Evolutionary conservation across 768 basidiomycete genomes (phyloP).

Genomic region (Rossbeevera mucosa): DNA sequence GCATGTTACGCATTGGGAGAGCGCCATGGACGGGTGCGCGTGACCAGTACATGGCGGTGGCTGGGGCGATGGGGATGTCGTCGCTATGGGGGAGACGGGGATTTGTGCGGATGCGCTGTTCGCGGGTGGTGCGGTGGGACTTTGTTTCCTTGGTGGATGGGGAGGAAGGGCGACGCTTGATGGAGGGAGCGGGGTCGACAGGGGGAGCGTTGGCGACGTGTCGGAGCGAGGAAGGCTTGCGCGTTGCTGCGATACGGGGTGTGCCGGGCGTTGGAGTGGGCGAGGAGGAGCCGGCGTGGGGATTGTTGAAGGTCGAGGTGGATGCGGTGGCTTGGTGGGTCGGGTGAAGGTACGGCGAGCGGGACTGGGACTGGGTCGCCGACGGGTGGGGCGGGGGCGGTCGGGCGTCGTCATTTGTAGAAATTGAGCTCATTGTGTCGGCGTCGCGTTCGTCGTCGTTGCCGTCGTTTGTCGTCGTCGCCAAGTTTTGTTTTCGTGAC

Average conservation of each 20-base stretch:
- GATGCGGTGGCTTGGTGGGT: constrained; percentile 33
- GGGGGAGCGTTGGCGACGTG: constrained; percentile 28
- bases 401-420: constrained; percentile 12
- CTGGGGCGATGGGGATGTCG: constrained; percentile 55
- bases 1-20: constrained; percentile 62
- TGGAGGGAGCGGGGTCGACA: constrained; percentile 23
- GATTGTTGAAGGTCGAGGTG: constrained; percentile 33
- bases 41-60: constrained; percentile 84
- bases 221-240: constrained; percentile 31
- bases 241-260: constrained; percentile 23
- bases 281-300: constrained; percentile 7
- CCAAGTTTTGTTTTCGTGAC: constrained; percentile 15
- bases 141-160: constrained; percentile 27
- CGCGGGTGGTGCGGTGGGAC: constrained; percentile 7
- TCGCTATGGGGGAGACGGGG: constrained; percentile 62
- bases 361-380: constrained; percentile 11
- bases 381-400: constrained; percentile 8
- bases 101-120: constrained; percentile 39
- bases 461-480: neutral
- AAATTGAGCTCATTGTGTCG: constrained; percentile 21
- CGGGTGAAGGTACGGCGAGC: constrained; percentile 38
- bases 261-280: constrained; percentile 19
- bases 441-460: constrained; percentile 22
- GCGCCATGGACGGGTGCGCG: constrained; percentile 73
- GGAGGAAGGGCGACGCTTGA: constrained; percentile 25